phyloP scores from a whole-genome alignment of 2,329 filamentous ascomycete species.

The Aureobasidium sp. region DNA sequence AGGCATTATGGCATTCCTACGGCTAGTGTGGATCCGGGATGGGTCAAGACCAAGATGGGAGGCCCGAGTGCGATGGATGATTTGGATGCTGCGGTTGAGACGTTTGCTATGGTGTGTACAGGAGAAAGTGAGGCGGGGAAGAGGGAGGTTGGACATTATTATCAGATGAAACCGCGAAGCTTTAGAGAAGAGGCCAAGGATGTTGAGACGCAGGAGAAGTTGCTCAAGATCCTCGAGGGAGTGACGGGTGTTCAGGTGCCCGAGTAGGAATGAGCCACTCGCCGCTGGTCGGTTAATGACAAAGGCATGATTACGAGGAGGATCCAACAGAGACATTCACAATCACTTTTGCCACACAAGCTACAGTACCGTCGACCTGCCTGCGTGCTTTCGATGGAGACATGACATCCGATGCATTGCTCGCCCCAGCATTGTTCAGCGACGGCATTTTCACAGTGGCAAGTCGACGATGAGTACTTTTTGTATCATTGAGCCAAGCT shows the following conservation, averaged over 20 bases:
- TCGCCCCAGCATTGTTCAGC: too few relatives aligned
- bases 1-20: conserved; percentile 41
- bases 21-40: conserved; percentile 42
- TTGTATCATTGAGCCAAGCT: background rate
- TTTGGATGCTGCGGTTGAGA: conserved; percentile 41
- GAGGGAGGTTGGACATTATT: conserved; percentile 32
- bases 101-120: conserved; percentile 42
- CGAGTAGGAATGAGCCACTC: conserved; percentile 4
- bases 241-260: conserved; percentile 31
- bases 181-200: conserved; percentile 32
- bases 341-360: too few relatives aligned
- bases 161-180: conserved; percentile 26
- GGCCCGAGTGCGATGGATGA: conserved; percentile 40
- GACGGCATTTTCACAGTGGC: too few relatives aligned
- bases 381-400: too few relatives aligned
- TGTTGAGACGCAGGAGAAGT: conserved; percentile 37
- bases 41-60: conserved; percentile 41
- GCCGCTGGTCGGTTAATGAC: too few relatives aligned
- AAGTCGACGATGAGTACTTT: too few relatives aligned
- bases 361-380: too few relatives aligned
- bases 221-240: conserved; percentile 34
- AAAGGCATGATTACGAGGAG: too few relatives aligned
- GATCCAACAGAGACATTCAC: too few relatives aligned
- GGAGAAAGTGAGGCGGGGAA: conserved; percentile 32
- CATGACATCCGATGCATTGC: too few relatives aligned